A percentile compares a stretch with the other conserved stretches of the same genome.
Conservation (phyloP, 805 yeast genomes). For the Saturnispora gosingensis region DNA sequence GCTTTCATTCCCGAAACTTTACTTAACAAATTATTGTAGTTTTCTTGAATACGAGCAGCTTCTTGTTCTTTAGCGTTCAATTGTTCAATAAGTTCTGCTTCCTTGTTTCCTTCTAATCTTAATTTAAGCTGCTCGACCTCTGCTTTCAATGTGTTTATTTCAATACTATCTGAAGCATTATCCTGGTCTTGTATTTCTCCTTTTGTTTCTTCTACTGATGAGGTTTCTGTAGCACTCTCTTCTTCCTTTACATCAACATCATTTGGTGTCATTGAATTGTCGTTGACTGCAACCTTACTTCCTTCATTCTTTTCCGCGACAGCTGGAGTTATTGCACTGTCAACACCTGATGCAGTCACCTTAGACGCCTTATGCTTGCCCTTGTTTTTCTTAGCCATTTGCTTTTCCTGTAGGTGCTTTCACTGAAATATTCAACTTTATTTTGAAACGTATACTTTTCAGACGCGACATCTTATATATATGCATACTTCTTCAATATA, state of each 20-base stretch:
- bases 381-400: slow-evolving; percentile 12
- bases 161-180: not conserved
- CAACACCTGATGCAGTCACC: not conserved
- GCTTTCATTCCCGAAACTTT: slow-evolving; percentile 66
- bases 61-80: slow-evolving; percentile 35
- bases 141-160: slow-evolving; percentile 1
- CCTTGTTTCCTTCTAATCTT: not conserved
- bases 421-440: not conserved
- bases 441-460: not conserved
- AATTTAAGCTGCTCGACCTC: slow-evolving; percentile 4
- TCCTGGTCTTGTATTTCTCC: not conserved
- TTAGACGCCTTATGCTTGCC: slow-evolving; percentile 7
- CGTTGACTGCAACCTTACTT: slow-evolving; percentile 6
- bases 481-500: not conserved
- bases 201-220: not conserved
- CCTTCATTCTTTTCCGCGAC: slow-evolving; percentile 2
- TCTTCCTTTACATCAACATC: slow-evolving; percentile 5
- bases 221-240: not conserved
- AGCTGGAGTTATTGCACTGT: not conserved
- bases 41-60: slow-evolving; percentile 46
- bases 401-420: not conserved
- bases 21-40: slow-evolving; percentile 53
- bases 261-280: slow-evolving; percentile 2
- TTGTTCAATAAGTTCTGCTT: slow-evolving; percentile 17
- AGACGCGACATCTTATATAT: not conserved